Percentiles rank a stretch among this genome's conserved stretches.
Evolutionary conservation across 352 stramenopile genomes (phyloP).

Genomic region (Phytophthora constricta): DNA sequence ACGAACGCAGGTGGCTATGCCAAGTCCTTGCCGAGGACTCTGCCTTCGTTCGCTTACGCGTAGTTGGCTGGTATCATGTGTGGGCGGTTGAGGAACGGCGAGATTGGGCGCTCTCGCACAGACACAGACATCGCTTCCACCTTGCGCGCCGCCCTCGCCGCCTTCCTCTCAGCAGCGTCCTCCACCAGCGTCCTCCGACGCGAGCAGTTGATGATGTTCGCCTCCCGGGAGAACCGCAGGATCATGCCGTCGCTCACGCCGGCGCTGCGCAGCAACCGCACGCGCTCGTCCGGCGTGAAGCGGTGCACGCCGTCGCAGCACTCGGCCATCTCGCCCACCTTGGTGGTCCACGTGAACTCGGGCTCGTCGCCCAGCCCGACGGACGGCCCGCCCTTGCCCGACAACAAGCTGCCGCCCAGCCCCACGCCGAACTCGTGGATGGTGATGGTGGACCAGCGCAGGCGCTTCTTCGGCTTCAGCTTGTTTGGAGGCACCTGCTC

Average conservation of each 20-base stretch:
- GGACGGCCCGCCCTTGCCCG: slow-evolving; percentile 56
- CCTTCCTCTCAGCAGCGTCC: slow-evolving; percentile 42
- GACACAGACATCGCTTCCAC: slow-evolving; percentile 18
- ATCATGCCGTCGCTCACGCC: slow-evolving; percentile 73
- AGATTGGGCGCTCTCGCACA: slow-evolving; percentile 38
- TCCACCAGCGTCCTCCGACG: slow-evolving; percentile 56
- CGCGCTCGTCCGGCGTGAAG: slow-evolving; percentile 58
- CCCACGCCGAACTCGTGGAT: slow-evolving; percentile 64
- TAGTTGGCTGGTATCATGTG: slow-evolving; percentile 63
- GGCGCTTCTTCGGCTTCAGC: slow-evolving; percentile 44
- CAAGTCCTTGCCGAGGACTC: not conserved
- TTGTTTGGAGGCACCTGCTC: slow-evolving; percentile 20
- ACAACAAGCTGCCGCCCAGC: slow-evolving; percentile 57
- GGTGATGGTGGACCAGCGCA: slow-evolving; percentile 67
- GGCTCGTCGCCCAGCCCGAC: slow-evolving; percentile 56
- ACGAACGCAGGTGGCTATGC: slow-evolving; percentile 20
- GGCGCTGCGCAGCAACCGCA: slow-evolving; percentile 52
- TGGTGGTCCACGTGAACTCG: slow-evolving; percentile 71
- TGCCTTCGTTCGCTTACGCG: slow-evolving; percentile 28
- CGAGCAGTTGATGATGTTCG: slow-evolving; percentile 71
- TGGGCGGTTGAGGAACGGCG: slow-evolving; percentile 38
- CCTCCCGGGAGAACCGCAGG: slow-evolving; percentile 65
- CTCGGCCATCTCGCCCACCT: slow-evolving; percentile 68
- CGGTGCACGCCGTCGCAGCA: slow-evolving; percentile 63
- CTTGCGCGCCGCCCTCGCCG: slow-evolving; percentile 40